Evolutionary conservation across 1,284 basidiomycete species (phyloP).

Genomic region (Cryptococcus deneoformans): DNA sequence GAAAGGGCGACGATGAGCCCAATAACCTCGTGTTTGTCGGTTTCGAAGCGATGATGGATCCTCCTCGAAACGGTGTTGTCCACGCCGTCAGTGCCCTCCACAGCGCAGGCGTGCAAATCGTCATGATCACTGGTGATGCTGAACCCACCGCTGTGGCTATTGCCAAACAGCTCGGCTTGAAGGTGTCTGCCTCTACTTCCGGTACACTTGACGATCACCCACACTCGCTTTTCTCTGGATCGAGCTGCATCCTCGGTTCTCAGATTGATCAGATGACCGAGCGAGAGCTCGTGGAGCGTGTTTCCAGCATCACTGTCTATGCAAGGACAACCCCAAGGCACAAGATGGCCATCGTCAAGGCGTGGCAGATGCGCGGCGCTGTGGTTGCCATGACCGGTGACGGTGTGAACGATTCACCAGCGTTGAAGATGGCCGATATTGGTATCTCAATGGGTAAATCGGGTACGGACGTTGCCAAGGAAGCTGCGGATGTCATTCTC

Average conservation of each 20-base stretch:
- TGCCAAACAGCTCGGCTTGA: slow-evolving; percentile 81
- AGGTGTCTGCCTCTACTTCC: slow-evolving; percentile 23
- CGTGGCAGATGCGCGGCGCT: slow-evolving; percentile 80
- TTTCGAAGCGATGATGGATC: slow-evolving; percentile 94
- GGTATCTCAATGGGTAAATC: slow-evolving; percentile 96
- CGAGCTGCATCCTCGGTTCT: slow-evolving; percentile 72
- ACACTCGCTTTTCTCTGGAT: slow-evolving; percentile 14
- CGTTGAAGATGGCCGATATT: slow-evolving; percentile 96
- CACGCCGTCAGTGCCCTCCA: slow-evolving; percentile 79
- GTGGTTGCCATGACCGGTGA: slow-evolving; percentile 99
- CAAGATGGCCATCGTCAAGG: slow-evolving; percentile 95
- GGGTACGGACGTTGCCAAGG: slow-evolving; percentile 97
- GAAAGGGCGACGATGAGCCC: slow-evolving; percentile 41
- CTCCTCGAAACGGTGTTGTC: slow-evolving; percentile 88
- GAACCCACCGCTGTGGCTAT: slow-evolving; percentile 89
- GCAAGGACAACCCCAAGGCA: slow-evolving; percentile 93
- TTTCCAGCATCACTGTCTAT: slow-evolving; percentile 81
- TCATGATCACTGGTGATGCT: slow-evolving; percentile 98
- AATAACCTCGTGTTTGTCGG: slow-evolving; percentile 74
- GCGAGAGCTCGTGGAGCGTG: slow-evolving; percentile 74
- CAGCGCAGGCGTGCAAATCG: slow-evolving; percentile 83
- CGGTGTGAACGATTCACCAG: slow-evolving; percentile 97
- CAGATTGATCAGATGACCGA: slow-evolving; percentile 81
- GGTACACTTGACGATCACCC: slow-evolving; percentile 5
- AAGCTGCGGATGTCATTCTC: slow-evolving; percentile 94